Base-by-base conservation (phyloP, 2,329 filamentous ascomycete species). In the Zymoseptoria passerinii region DNA sequence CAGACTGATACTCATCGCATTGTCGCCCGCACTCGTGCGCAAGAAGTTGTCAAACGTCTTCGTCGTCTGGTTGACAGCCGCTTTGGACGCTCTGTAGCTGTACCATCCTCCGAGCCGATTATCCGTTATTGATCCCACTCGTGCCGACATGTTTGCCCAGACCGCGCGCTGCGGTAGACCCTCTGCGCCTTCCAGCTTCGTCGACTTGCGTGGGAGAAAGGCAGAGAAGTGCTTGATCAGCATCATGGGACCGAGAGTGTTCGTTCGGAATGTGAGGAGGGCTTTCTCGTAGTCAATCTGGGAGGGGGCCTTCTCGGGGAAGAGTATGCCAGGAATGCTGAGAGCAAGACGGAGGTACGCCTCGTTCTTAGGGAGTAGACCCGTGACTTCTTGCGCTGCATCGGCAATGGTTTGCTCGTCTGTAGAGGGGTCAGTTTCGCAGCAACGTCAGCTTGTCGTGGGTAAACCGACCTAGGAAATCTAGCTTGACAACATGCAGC, bases 21-120 rank as follows among this genome's bases (percentile, higher is more conserved):
- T 83, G 0, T 81, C 80, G 0, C 80, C 83, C 59, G 81, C 80
- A 49, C 79, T 77, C 3, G 79, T 76, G 40, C 73, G 73, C 29
- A 94, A 73, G 68, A 85, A 81, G 28, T 87, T 78, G 70, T 94
- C 89, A 61, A 90, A 84, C 6, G 82, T 87, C 73, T 85, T 88
- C 7, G 83, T 83, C 10, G 90, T 58, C 67, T 86, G 86, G 63
- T 86, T 90, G 3, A 92, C 83, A 1, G 80, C 88, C 0, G 88
- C 83, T 73, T 94, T 95, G 55, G 83, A 86, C 7, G 86, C 83
- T 13, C 90, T 84, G 72, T 94, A 94, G 57, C 81, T 84, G 72
- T 90, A 95, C 90, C 89, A 94, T 0, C 90, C 90, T 2, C 89
- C 90, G 0, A 85, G 77, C 1, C 74, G 70, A 67, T 95, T 92